Conservation (phyloP, 768 basidiomycete genomes). For the Suillus subluteus region DNA sequence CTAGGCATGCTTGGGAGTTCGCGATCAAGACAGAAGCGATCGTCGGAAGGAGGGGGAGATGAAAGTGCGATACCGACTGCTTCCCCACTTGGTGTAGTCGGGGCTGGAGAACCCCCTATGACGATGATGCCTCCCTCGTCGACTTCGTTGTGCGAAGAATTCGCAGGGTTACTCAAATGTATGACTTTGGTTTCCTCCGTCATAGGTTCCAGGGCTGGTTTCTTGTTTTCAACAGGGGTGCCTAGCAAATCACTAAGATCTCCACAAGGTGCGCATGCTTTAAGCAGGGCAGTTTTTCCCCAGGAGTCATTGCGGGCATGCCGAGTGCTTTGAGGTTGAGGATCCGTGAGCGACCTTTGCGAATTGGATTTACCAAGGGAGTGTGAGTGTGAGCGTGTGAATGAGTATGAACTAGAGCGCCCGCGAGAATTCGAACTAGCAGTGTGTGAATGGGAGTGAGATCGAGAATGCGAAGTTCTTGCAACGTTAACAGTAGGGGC, state of each 20-base stretch:
- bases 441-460: constrained; percentile 30
- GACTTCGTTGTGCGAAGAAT: not conserved
- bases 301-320: constrained; percentile 44
- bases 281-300: constrained; percentile 41
- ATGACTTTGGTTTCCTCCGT: constrained; percentile 29
- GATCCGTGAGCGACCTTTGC: constrained; percentile 33
- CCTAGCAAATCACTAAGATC: constrained; percentile 25
- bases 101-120: constrained; percentile 34
- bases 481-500: constrained; percentile 44
- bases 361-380: constrained; percentile 39
- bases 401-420: constrained; percentile 29
- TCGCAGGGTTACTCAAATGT: constrained; percentile 3
- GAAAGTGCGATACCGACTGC: constrained; percentile 50
- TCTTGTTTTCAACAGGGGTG: constrained; percentile 27
- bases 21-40: constrained; percentile 16
- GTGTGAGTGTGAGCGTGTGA: constrained; percentile 41
- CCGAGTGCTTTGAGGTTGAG: constrained; percentile 15
- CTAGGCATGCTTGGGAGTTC: constrained; percentile 27
- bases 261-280: constrained; percentile 36
- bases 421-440: constrained; percentile 18
- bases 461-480: constrained; percentile 29
- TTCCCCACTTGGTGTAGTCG: constrained; percentile 28
- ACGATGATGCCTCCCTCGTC: constrained; percentile 11
- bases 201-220: constrained; percentile 19
- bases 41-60: constrained; percentile 34